These are phyloP conservation scores for Lactarius sp. DNA, from an alignment of 768 basidiomycete genomes.

Conservation along the genomic window DNA sequence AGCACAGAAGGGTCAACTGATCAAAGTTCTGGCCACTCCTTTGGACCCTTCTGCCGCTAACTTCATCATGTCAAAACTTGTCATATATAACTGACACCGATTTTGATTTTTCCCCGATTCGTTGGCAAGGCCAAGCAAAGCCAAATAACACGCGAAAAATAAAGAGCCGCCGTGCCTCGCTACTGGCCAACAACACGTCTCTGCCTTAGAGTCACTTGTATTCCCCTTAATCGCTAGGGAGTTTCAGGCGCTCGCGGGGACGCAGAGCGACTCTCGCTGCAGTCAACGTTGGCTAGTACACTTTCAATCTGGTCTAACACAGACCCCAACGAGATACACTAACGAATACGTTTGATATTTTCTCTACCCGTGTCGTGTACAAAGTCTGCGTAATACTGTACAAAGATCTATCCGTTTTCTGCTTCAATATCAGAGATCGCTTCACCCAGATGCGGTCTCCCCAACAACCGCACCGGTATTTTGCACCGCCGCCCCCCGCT, in stretches of 20 bases:
- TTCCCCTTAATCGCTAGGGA: conserved; percentile 25
- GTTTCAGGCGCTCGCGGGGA: conserved; percentile 30
- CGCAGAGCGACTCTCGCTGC: conserved; percentile 25
- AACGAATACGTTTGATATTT: background rate
- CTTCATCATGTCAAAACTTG: too few relatives aligned
- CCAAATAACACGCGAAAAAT: conserved; percentile 19
- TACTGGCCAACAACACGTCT: conserved; percentile 19
- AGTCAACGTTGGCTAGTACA: conserved; percentile 23
- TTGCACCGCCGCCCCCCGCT: conserved; percentile 33
- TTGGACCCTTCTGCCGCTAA: background rate
- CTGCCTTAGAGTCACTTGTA: conserved; percentile 31
- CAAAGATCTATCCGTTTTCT: background rate
- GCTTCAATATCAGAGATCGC: background rate
- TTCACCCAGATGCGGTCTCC: background rate
- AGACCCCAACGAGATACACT: conserved; percentile 24
- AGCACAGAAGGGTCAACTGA: background rate
- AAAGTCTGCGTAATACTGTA: background rate
- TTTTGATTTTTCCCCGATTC: background rate
- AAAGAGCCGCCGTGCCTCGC: background rate
- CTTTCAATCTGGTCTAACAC: conserved; percentile 21
- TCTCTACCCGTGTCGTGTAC: background rate
- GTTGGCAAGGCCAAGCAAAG: conserved; percentile 1
- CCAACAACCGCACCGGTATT: conserved; percentile 25
- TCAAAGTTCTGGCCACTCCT: background rate
- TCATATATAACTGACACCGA: background rate